Base-by-base conservation (phyloP, 768 basidiomycete species). In the Boletus rufocinnamomeus region DNA sequence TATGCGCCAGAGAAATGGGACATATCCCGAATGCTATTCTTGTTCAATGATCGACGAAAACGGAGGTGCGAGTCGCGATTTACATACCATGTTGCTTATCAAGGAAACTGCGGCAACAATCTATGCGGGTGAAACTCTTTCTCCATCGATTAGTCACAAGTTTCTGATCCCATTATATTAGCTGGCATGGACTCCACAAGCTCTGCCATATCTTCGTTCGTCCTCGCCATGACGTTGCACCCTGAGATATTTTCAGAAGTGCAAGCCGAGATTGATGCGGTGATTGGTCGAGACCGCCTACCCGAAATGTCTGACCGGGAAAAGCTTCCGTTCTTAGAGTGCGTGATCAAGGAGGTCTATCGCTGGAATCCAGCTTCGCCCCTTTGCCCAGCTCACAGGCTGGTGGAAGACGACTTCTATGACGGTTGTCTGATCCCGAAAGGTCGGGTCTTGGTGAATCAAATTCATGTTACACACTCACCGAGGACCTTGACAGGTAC, bases 251-350 rank as follows among this genome's bases (percentile, higher is more conserved):
- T 54, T 54, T 35, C 14, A 6, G 32, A 54, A 37, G 54, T 45
- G 6, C 45, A 37, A 38, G 35, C 45, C 19, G 54, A 54, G 44
- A 54, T 54, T 3, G 54, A 54, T 30, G 4, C 6, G 8, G n/a
- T 38, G 27, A 27, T 54, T 4, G 54, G 54, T 27, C 54, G 45
- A 16, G 54, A 54, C 2, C 44, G 54, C 11, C 44, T 54, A 21
- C 54, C 54, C 6, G 54, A 54, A 47, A 1, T 54, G 37, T 54
- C 54, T 19, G 79, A 68, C 54, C 57, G 80, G 43, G 73, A 76
- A 27, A 79, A 82, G 63, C 74, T 79, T 44, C 76, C 78, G 14
- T 76, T 70, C 59, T 63, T 80, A 8, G 74, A 76, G 28, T 62
- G 62, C 13, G 32, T 71, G 5, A 55, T 68, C 35, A 65, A 68